These are phyloP conservation scores for Brassica carinata DNA, from an alignment of 345 rosid species.

Conservation along the genomic window DNA sequence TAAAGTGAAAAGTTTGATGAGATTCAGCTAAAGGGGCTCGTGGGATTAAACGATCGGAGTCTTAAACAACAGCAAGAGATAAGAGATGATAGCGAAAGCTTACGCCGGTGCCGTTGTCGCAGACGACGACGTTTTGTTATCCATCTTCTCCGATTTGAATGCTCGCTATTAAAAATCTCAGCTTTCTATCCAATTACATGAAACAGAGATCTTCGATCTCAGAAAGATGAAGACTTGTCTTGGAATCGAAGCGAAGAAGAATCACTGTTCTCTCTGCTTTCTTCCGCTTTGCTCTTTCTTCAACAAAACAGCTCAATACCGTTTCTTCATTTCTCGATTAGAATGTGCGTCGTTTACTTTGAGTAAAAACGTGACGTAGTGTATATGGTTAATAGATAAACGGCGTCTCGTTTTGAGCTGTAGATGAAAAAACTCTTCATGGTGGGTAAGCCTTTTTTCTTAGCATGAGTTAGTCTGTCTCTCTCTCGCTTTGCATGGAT, in stretches of 20 bases:
- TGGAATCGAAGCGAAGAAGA: constrained; percentile 34
- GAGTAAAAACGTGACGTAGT: constrained; percentile 14
- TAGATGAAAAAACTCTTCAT: background rate
- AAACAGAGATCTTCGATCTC: constrained; percentile 6
- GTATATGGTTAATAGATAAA: background rate
- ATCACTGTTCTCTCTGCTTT: constrained; percentile 23
- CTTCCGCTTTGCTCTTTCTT: constrained; percentile 15
- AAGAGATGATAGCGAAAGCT: background rate
- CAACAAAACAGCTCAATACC: background rate
- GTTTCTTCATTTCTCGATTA: constrained; percentile 5
- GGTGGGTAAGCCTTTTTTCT: constrained; percentile 10
- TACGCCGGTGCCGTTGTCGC: constrained; percentile 99
- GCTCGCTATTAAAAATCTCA: background rate
- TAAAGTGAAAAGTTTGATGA: constrained; percentile 27
- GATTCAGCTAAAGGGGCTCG: background rate
- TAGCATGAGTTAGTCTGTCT: background rate
- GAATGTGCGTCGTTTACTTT: constrained; percentile 20
- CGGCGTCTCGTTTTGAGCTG: background rate
- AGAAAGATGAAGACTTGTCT: constrained; percentile 19
- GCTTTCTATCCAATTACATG: background rate
- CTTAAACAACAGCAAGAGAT: background rate
- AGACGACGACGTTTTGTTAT: constrained; percentile 82
- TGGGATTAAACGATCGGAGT: background rate
- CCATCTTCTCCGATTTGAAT: constrained; percentile 48
- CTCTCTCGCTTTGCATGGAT: background rate